These are phyloP conservation scores for Musa beccarii DNA, from an alignment of 176 grass and related monocot genomes.

Conservation along the genomic window DNA sequence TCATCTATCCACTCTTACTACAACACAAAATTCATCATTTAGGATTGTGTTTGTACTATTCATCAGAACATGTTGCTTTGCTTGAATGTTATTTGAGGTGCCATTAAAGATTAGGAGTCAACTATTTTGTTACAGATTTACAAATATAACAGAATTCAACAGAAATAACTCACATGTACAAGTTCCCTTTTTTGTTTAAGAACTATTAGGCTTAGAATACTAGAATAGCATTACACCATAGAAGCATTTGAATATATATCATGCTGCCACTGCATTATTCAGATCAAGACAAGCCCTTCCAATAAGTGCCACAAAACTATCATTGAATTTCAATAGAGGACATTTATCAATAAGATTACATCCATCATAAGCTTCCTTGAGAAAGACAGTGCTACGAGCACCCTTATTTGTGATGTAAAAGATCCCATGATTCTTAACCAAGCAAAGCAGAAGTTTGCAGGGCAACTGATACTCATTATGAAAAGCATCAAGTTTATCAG, in stretches of 20 bases:
- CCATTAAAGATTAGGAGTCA: no score
- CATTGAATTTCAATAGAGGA: conserved; percentile 52
- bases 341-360: conserved; percentile 57
- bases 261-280: conserved; percentile 22
- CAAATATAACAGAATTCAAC: no score
- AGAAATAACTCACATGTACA: no score
- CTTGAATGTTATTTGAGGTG: no score
- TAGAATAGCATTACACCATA: background rate
- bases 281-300: conserved; percentile 31
- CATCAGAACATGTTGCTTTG: no score
- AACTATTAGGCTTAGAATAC: no score
- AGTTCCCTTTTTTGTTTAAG: no score
- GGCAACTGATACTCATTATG: conserved; percentile 72
- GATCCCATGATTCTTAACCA: conserved; percentile 85
- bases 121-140: no score
- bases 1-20: no score
- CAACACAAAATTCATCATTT: no score
- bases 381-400: conserved; percentile 71
- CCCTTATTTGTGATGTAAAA: conserved; percentile 98
- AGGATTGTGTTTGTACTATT: no score
- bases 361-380: conserved; percentile 76
- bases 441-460: conserved; percentile 59
- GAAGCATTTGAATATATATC: background rate
- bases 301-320: conserved; percentile 61
- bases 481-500: conserved; percentile 77